These are phyloP conservation scores for Sporothrix brasiliensis DNA, from an alignment of 2,329 filamentous ascomycete genomes.

Conservation along the genomic window DNA sequence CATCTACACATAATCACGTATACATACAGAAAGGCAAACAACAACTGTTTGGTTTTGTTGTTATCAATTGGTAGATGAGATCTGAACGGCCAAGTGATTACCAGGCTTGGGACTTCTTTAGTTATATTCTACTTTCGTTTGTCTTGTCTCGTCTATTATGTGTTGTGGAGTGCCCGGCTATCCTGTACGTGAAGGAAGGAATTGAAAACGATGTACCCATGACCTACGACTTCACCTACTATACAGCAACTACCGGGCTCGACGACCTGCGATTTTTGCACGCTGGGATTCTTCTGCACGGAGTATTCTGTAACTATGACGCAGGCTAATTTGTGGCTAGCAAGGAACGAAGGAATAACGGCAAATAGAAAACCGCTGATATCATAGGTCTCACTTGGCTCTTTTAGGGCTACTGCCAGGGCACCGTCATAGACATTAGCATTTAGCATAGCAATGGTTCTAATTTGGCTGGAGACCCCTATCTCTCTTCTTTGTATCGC, in stretches of 20 bases:
- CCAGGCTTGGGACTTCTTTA: neutral
- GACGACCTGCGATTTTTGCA: too few species aligned
- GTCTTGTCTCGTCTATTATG: neutral
- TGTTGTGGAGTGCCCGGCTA: too few species aligned
- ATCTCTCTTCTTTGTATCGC: neutral
- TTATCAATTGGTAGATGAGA: neutral
- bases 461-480: conserved; percentile 1
- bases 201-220: too few species aligned
- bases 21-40: conserved; percentile 6
- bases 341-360: neutral
- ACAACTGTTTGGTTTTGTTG: neutral
- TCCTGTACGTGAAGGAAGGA: too few species aligned
- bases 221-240: too few species aligned
- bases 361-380: conserved; percentile 13
- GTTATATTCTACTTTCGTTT: neutral
- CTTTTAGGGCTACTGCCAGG: conserved; percentile 11
- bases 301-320: conserved; percentile 21
- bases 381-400: conserved; percentile 8
- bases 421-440: neutral
- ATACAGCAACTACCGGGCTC: too few species aligned
- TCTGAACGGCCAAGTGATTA: neutral
- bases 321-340: conserved; percentile 3
- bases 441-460: neutral
- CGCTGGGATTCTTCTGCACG: neutral
- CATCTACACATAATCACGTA: conserved; percentile 23